These are phyloP conservation scores for Neckera pumila DNA, from an alignment of 225 moss, liverwort and hornwort species.

Conservation along the genomic window DNA sequence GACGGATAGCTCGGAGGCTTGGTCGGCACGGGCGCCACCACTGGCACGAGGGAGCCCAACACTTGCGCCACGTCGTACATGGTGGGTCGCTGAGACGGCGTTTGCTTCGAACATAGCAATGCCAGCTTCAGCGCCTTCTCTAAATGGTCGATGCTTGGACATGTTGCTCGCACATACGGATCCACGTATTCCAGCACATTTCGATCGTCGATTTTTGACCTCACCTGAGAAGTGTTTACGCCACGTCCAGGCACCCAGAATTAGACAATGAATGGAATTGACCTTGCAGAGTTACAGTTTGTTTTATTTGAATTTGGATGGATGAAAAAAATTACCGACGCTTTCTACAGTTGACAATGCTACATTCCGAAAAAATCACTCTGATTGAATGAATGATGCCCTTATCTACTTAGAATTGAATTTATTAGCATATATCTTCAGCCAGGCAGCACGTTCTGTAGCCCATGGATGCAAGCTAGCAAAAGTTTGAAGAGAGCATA, in stretches of 20 bases:
- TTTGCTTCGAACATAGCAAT: constrained; percentile 67
- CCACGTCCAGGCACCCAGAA: not conserved
- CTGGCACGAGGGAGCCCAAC: constrained; percentile 51
- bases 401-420: not conserved
- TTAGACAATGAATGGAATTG: not conserved
- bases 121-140: constrained; percentile 86
- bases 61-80: constrained; percentile 93
- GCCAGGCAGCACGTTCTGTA: not conserved
- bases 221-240: constrained; percentile 6
- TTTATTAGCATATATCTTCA: too few relatives aligned
- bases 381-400: too few relatives aligned
- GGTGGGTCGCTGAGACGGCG: constrained; percentile 48
- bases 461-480: not conserved
- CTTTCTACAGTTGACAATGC: not conserved
- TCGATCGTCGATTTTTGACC: constrained; percentile 51
- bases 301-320: not conserved
- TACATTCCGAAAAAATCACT: not conserved
- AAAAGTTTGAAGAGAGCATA: not conserved
- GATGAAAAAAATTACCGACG: not conserved
- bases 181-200: constrained; percentile 59
- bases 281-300: not conserved
- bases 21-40: constrained; percentile 7
- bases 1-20: constrained; percentile 28
- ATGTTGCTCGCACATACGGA: constrained; percentile 45
- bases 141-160: constrained; percentile 41